These are phyloP conservation scores for Melastoma candidum DNA, from an alignment of 441 rosid genomes.

Conservation along the genomic window DNA sequence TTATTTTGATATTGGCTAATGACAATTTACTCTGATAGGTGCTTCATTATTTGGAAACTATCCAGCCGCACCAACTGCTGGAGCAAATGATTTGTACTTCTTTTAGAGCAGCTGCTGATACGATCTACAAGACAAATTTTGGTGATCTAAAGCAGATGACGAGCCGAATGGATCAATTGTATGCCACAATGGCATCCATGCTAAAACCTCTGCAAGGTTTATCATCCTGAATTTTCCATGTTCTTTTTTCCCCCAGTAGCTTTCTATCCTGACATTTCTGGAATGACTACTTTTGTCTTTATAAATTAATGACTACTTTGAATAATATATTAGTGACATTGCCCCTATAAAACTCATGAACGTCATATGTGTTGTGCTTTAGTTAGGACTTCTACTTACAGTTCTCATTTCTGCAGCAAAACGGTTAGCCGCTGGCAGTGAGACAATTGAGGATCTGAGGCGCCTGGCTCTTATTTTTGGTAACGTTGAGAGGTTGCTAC, in stretches of 20 bases:
- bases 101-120: conserved; percentile 94
- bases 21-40: conserved; percentile 35
- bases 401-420: conserved; percentile 36
- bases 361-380: background rate
- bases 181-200: conserved; percentile 46
- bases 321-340: background rate
- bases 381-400: background rate
- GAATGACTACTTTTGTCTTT: background rate
- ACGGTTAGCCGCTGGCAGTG: conserved; percentile 33
- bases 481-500: conserved; percentile 68
- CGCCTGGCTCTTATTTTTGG: conserved; percentile 61
- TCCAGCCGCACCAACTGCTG: conserved; percentile 84
- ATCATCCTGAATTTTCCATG: conserved; percentile 3
- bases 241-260: conserved; percentile 7
- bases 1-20: background rate
- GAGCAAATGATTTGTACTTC: conserved; percentile 97
- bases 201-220: conserved; percentile 61
- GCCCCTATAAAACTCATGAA: background rate
- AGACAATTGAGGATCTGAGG: conserved; percentile 55
- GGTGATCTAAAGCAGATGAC: conserved; percentile 76
- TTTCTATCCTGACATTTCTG: background rate
- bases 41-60: conserved; percentile 89
- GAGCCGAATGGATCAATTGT: conserved; percentile 65
- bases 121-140: conserved; percentile 57
- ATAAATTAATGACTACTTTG: background rate